These are phyloP conservation scores for Solanum megistacrolobum DNA, from an alignment of 257 asterid genomes.

Conservation along the genomic window DNA sequence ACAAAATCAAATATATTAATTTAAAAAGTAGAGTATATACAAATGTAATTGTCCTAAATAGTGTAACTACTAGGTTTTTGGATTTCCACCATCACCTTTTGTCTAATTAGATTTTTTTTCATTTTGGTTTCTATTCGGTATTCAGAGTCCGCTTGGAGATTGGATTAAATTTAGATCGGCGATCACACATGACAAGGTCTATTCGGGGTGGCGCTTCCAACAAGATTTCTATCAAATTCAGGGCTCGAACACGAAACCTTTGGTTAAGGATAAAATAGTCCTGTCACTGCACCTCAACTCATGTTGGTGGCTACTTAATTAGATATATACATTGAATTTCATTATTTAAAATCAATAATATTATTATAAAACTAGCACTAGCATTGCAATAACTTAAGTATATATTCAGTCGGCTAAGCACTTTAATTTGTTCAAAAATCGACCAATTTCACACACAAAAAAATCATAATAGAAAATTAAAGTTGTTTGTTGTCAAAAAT, in stretches of 20 bases:
- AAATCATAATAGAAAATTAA: not conserved
- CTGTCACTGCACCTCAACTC: too few relatives aligned
- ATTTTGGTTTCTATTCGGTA: too few relatives aligned
- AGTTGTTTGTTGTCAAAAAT: not conserved
- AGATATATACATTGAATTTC: not conserved
- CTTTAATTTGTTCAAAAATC: not conserved
- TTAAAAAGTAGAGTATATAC: not conserved
- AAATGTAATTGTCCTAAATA: not conserved
- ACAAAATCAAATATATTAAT: not conserved
- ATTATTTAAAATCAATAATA: not conserved
- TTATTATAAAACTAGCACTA: not conserved
- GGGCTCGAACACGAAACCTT: too few relatives aligned
- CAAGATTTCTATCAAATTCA: too few relatives aligned
- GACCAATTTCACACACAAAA: not conserved
- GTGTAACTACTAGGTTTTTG: not conserved
- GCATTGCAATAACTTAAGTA: not conserved
- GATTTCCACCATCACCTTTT: not conserved
- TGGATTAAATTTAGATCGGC: accelerated
- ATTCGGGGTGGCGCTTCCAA: too few relatives aligned
- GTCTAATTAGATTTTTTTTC: not conserved
- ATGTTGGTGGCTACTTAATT: not conserved
- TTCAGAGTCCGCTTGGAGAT: too few relatives aligned
- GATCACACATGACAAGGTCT: accelerated
- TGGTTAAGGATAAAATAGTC: too few relatives aligned
- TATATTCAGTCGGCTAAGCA: not conserved